These are phyloP conservation scores for Saturnispora gosingensis DNA, from an alignment of 805 yeast genomes.

Conservation along the genomic window DNA sequence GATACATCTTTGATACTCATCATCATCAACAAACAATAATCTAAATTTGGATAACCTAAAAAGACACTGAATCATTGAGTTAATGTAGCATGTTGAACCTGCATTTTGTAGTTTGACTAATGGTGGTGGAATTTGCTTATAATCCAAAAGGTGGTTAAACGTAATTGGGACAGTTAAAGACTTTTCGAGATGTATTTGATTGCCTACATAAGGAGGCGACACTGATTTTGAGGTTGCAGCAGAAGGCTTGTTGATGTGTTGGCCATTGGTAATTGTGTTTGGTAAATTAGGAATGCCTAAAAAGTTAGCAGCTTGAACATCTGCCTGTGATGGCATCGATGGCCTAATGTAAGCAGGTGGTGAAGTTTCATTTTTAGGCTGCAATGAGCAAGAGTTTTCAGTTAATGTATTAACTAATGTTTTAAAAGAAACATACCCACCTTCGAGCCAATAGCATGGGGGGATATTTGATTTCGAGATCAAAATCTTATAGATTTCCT, in stretches of 20 bases:
- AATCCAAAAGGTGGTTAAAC: not conserved
- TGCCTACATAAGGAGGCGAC: not conserved
- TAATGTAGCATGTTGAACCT: slow-evolving; percentile 72
- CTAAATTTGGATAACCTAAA: slow-evolving; percentile 47
- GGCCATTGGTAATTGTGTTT: slow-evolving; percentile 26
- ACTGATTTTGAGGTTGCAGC: not conserved
- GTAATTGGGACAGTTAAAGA: not conserved
- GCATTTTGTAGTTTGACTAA: slow-evolving; percentile 43
- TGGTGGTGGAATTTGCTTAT: slow-evolving; percentile 12
- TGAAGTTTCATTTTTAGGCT: not conserved
- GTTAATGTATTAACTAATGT: not conserved
- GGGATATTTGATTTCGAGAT: not conserved
- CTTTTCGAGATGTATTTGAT: not conserved
- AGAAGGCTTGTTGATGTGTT: not conserved
- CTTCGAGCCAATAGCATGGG: slow-evolving; percentile 24
- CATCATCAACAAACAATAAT: slow-evolving; percentile 35
- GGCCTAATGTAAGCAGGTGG: not conserved
- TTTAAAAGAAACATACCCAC: slow-evolving; percentile 26
- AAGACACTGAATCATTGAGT: slow-evolving; percentile 62
- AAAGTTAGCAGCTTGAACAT: not conserved
- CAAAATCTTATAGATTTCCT: not conserved
- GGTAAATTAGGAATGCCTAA: not conserved
- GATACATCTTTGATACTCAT: slow-evolving; percentile 16
- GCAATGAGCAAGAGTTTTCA: not conserved
- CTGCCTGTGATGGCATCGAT: not conserved